Percentiles rank a stretch among this genome's conserved stretches.
These are phyloP conservation scores for Theobroma grandiflorum DNA, from an alignment of 441 rosid species.

Conservation along the genomic window DNA sequence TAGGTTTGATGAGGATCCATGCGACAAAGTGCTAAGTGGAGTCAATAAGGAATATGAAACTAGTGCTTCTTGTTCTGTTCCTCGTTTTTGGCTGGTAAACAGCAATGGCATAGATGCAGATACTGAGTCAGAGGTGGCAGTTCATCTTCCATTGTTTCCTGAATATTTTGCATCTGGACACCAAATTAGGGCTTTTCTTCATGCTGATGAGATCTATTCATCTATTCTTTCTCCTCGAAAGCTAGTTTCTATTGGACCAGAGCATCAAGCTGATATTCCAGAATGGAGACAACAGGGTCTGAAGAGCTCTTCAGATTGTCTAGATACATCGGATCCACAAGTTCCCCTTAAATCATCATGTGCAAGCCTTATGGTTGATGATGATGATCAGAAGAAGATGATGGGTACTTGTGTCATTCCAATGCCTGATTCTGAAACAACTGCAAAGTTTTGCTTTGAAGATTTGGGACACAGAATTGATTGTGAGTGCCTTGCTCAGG, in stretches of 20 bases:
- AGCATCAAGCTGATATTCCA: constrained; percentile 51
- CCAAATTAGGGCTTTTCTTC: constrained; percentile 37
- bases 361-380: constrained; percentile 3
- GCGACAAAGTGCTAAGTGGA: constrained; percentile 21
- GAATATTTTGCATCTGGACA: constrained; percentile 46
- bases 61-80: constrained; percentile 31
- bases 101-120: constrained; percentile 41
- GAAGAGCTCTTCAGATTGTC: constrained; percentile 19
- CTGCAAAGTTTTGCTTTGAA: constrained; percentile 29
- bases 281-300: constrained; percentile 36
- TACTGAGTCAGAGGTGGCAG: constrained; percentile 20
- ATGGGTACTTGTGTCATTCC: constrained; percentile 56
- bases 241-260: constrained; percentile 47
- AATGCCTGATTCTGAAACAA: constrained; percentile 45
- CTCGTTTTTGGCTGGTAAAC: constrained; percentile 42
- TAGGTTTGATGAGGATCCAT: constrained; percentile 27
- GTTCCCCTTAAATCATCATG: constrained; percentile 16
- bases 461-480: constrained; percentile 40
- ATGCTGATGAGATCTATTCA: constrained; percentile 45
- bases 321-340: constrained; percentile 22
- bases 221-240: constrained; percentile 39
- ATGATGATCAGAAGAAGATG: constrained; percentile 30
- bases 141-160: constrained; percentile 44
- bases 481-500: constrained; percentile 55
- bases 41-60: constrained; percentile 32